Conservation (phyloP, 768 basidiomycete species). For the Leucocoprinus birnbaumii region DNA sequence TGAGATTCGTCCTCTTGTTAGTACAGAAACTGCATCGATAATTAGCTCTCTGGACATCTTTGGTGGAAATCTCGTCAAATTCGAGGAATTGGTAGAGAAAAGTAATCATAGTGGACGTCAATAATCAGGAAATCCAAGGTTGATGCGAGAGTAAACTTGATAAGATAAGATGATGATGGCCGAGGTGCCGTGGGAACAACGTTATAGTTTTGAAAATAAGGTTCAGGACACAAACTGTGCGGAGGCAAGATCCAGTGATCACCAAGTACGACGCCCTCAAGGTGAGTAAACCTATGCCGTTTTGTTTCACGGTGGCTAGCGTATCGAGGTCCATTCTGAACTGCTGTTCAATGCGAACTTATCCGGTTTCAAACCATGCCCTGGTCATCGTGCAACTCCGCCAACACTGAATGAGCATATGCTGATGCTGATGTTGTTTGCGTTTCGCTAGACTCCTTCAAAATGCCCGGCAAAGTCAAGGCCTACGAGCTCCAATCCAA, state of each 20-base stretch:
- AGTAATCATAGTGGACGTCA: slow-evolving; percentile 11
- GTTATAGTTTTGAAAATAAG: slow-evolving; percentile 44
- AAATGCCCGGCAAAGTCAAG: slow-evolving; percentile 91
- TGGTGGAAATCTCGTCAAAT: slow-evolving; percentile 61
- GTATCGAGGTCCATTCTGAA: background rate
- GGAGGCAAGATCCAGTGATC: slow-evolving; percentile 26
- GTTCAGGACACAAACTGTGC: slow-evolving; percentile 36
- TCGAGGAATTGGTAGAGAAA: slow-evolving; percentile 48
- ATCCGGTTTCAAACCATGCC: background rate
- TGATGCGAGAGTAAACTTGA: slow-evolving; percentile 18
- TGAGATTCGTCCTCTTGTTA: background rate
- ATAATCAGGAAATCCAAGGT: background rate
- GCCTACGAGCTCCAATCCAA: slow-evolving; percentile 96
- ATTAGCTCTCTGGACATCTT: slow-evolving; percentile 63
- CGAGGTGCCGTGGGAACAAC: slow-evolving; percentile 30
- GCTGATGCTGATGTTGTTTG: slow-evolving; percentile 8
- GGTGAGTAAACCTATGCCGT: slow-evolving; percentile 30
- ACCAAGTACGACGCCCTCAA: slow-evolving; percentile 41
- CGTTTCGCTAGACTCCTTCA: slow-evolving; percentile 31
- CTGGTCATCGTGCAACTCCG: slow-evolving; percentile 3
- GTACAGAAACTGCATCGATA: background rate
- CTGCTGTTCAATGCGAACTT: background rate
- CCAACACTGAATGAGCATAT: slow-evolving; percentile 8
- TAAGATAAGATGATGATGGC: slow-evolving; percentile 23
- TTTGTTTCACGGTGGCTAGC: slow-evolving; percentile 9